Base-by-base conservation (phyloP, 331 rosid species). In the Cydonia oblonga region DNA sequence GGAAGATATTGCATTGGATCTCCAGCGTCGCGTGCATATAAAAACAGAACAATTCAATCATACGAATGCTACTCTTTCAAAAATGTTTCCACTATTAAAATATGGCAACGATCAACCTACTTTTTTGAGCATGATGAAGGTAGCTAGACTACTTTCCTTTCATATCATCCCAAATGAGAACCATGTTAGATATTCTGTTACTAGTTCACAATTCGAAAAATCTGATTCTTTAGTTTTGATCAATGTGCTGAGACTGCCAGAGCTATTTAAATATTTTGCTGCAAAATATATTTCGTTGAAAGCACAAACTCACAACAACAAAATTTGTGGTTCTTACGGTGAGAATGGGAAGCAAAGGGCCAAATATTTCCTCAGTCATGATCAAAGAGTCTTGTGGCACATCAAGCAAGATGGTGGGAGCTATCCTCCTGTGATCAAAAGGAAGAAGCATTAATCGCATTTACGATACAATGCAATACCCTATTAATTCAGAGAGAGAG, bases 341-440 rank as follows among this genome's bases (percentile, higher is more conserved):
- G 78, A 91, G 3, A 81, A 95, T 91, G 76, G 99, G 97, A 82
- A 95, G 96, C 77, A 95, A 82, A 28, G 99, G 99, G 78, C 99
- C 99, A 73, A 95, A 95, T 70, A 95, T 95, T 82, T 95, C 99
- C 68, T 95, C 99, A 30, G 19, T 76, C 99, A 95, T 91, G 66
- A 95, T 83, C 77, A 88, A 49, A 44, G 97, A 88, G 81, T 95
- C 90, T 62, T 46, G 84, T 2, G 97, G 96, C 23, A 87, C 96
- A 72, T 95, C 93, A 56, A 91, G 81, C 72, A 95, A 87, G 84
- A 95, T 22, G 74, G 99, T 95, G 49, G 99, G 99, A 78, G 92
- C 83, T 78, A 95, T 89, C 86, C 79, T 83, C 90, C 99, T 95
- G 84, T 38, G 38, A 24, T 78, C 59, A 66, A 73, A 57, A 64